Base-by-base conservation (phyloP, 2,329 filamentous ascomycete genomes). In the Graphilbum ipis-grandicollis region DNA sequence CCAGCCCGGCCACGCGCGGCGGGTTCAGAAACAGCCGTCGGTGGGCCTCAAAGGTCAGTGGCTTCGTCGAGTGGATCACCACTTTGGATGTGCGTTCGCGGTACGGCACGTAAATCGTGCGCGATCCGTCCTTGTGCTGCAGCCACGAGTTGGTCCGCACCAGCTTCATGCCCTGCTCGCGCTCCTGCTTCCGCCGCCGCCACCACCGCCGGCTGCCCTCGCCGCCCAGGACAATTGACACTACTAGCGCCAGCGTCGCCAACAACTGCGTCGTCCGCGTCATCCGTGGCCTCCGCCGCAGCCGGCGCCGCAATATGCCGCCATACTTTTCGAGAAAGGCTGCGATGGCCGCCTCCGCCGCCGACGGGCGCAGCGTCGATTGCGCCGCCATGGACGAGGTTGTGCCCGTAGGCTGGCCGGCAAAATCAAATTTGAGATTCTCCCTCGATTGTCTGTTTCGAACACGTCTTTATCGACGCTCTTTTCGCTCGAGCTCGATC, bases 31-130 rank as follows among this genome's bases (percentile, higher is more conserved):
- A 98, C 22, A 98, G 66, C 19, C 92, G 71, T 22, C 90, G 73
- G 58, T 98, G 90, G 6, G 90, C 92, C 64, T 98, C 88, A 53
- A 96, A 98, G 0, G 90, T 98, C 26, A 88, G 79, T 17, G 76
- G 73, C 52, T 94, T 94, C 21, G 86, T 98, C 6, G 80, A 78
- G 52, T 83, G 67, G 44, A 98, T 94, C 39, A 80, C 79, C 34
- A 98, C 88, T 56, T 92, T 93, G 46, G 85, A 80, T 2, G 85
- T 93, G 37, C 75, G 67, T 46, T 85, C 72, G 55, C 83, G 84
- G 57, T 93, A 90, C 2, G 88, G 86, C 21, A 98, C 90, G 52
- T 90, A 96, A 40, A 98, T 90, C 13, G 85, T 93, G 38, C 90
- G 71, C 34, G 84, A 88, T 35, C 90, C 90, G 63, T 96, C 90